phyloP scores from a whole-genome alignment of 768 basidiomycete genomes.

The Trametes coccinea region DNA sequence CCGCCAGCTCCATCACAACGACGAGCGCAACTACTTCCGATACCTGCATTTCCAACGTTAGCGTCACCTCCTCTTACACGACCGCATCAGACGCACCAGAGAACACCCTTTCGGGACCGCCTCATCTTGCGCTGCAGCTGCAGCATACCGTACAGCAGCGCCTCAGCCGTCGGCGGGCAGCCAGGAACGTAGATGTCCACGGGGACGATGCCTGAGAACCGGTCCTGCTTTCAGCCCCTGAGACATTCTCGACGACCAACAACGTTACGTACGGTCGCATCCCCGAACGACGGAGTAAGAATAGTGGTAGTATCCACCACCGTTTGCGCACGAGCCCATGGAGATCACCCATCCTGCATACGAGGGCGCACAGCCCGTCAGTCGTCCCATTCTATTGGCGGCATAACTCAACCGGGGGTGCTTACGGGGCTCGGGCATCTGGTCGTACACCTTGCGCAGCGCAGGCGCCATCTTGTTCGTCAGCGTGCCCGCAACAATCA shows the following conservation, averaged over 20 bases:
- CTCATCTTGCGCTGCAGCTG: conserved; percentile 97
- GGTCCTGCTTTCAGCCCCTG: conserved; percentile 12
- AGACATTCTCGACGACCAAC: background rate
- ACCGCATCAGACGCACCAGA: conserved; percentile 58
- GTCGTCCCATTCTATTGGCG: background rate
- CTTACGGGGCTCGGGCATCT: conserved; percentile 97
- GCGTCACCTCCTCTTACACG: background rate
- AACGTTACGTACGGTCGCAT: conserved; percentile 76
- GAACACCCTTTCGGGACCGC: conserved; percentile 78
- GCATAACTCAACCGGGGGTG: conserved; percentile 17
- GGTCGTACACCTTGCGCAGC: conserved; percentile 92
- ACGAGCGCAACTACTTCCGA: conserved; percentile 26
- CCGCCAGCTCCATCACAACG: conserved; percentile 12
- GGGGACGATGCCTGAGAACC: conserved; percentile 81
- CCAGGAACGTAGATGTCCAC: conserved; percentile 99
- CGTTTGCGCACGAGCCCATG: conserved; percentile 99
- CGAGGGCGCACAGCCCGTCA: conserved; percentile 1
- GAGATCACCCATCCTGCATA: conserved; percentile 92
- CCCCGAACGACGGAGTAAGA: conserved; percentile 98
- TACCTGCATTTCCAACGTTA: conserved; percentile 20
- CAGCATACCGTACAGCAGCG: conserved; percentile 93
- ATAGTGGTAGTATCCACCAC: conserved; percentile 96
- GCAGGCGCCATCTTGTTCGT: conserved; percentile 99
- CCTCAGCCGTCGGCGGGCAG: conserved; percentile 95
- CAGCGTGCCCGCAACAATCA: conserved; percentile 98